Evolutionary conservation across 2,329 filamentous ascomycete genomes (phyloP).

Genomic region (Exutisphaerella laricina): DNA sequence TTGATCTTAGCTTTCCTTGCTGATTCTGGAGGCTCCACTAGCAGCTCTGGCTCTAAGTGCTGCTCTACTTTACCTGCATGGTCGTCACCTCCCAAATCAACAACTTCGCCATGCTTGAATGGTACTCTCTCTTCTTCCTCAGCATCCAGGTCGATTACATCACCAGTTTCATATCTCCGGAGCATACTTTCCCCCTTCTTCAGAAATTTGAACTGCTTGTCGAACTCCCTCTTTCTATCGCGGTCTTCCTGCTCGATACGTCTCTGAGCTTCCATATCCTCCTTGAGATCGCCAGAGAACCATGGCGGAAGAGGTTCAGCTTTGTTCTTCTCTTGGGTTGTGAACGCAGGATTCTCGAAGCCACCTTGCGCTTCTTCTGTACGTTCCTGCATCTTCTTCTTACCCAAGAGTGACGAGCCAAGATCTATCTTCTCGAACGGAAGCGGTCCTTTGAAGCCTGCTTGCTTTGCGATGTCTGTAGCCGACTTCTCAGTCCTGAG

Average conservation of each 20-base stretch:
- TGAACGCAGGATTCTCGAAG: conserved; percentile 52
- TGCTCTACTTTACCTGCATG: background rate
- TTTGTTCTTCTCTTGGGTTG: conserved; percentile 36
- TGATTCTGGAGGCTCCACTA: no score
- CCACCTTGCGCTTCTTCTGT: conserved; percentile 57
- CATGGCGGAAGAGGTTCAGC: conserved; percentile 68
- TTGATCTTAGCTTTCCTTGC: conserved; percentile 19
- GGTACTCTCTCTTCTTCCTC: conserved; percentile 37
- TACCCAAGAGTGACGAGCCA: conserved; percentile 53
- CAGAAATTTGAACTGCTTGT: conserved; percentile 58
- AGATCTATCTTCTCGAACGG: conserved; percentile 81
- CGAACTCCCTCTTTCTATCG: conserved; percentile 53
- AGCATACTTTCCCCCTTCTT: conserved; percentile 48
- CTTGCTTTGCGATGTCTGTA: conserved; percentile 42
- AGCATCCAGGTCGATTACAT: conserved; percentile 45
- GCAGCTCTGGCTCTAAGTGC: background rate
- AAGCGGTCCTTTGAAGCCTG: conserved; percentile 68
- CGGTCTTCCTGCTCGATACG: conserved; percentile 41
- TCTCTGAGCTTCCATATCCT: conserved; percentile 52
- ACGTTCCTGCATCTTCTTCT: conserved; percentile 49
- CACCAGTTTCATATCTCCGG: conserved; percentile 49
- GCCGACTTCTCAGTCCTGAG: conserved; percentile 32
- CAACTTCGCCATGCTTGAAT: conserved; percentile 37
- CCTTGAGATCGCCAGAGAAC: conserved; percentile 55
- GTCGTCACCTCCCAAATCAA: conserved; percentile 22